Evolutionary conservation across 495 filamentous ascomycete genomes (phyloP).

Genomic region (Darksidea phi): DNA sequence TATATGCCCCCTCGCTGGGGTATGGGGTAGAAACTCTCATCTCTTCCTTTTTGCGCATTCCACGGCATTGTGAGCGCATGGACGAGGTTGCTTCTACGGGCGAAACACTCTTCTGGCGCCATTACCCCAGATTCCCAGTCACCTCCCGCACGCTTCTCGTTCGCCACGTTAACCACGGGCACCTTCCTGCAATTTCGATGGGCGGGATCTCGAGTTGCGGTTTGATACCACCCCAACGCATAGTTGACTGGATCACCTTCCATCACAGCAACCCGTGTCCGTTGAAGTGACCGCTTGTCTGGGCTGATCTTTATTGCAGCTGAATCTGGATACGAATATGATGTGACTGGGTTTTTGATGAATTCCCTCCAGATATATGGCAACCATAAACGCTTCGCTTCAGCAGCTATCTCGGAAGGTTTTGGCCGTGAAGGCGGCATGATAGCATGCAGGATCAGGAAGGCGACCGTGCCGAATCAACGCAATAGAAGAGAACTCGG

Average conservation of each 20-base stretch:
- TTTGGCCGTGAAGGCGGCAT: constrained; percentile 65
- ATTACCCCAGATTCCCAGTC: constrained; percentile 74
- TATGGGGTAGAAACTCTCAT: constrained; percentile 64
- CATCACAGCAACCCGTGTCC: constrained; percentile 54
- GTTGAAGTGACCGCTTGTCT: constrained; percentile 26
- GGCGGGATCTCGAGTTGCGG: constrained; percentile 13
- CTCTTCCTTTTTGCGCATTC: constrained; percentile 26
- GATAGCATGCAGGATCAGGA: not conserved
- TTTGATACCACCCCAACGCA: constrained; percentile 59
- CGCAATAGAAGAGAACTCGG: too few species aligned
- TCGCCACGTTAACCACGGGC: constrained; percentile 70
- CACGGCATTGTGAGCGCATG: constrained; percentile 60
- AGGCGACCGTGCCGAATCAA: not conserved
- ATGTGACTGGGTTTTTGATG: constrained; percentile 53
- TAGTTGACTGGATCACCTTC: constrained; percentile 68
- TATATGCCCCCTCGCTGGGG: constrained; percentile 65
- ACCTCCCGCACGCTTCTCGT: constrained; percentile 70
- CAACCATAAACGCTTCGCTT: constrained; percentile 64
- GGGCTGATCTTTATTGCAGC: constrained; percentile 37
- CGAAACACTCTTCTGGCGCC: constrained; percentile 70
- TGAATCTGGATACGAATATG: constrained; percentile 44
- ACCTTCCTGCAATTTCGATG: constrained; percentile 45
- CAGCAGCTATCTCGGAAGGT: constrained; percentile 67
- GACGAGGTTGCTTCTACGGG: constrained; percentile 68
- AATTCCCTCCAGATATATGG: constrained; percentile 57